phyloP scores from a whole-genome alignment of 108 stramenopile genomes.

The Schizochytrium sp. region DNA sequence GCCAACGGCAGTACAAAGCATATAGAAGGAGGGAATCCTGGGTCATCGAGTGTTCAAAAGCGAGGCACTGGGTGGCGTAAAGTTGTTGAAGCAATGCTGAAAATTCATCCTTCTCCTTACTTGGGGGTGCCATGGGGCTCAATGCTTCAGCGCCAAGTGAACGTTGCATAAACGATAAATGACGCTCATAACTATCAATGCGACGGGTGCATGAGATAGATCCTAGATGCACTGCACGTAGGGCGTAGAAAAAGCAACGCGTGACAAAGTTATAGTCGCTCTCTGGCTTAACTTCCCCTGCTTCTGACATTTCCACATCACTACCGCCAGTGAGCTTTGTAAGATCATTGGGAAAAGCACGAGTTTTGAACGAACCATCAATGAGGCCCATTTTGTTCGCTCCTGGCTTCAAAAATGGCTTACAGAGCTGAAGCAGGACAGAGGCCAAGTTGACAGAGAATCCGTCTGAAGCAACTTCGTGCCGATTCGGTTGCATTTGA shows the following conservation, averaged over 20 bases:
- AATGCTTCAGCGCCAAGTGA: conserved; percentile 58
- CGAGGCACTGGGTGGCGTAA: conserved; percentile 77
- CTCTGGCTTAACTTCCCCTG: not conserved
- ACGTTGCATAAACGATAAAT: conserved; percentile 62
- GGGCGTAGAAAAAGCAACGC: conserved; percentile 71
- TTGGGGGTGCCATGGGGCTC: conserved; percentile 62
- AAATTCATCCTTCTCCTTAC: conserved; percentile 42
- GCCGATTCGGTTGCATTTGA: conserved; percentile 40
- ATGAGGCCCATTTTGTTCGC: conserved; percentile 25
- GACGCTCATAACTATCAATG: conserved; percentile 63
- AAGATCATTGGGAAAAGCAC: conserved; percentile 12
- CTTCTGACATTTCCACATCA: not conserved
- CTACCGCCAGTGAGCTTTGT: not conserved
- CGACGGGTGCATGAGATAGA: conserved; percentile 63
- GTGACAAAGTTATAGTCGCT: conserved; percentile 74
- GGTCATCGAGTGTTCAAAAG: conserved; percentile 51
- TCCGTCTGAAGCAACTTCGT: not conserved
- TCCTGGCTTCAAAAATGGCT: conserved; percentile 5
- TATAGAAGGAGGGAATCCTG: not conserved
- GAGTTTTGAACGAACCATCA: not conserved
- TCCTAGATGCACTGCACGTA: conserved; percentile 71
- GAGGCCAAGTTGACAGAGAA: conserved; percentile 22
- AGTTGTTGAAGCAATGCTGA: conserved; percentile 76
- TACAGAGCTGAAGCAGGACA: conserved; percentile 27
- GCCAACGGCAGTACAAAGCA: not conserved